Evolutionary conservation across 805 yeast species (phyloP).

Genomic region (Metschnikowia kofuensis): DNA sequence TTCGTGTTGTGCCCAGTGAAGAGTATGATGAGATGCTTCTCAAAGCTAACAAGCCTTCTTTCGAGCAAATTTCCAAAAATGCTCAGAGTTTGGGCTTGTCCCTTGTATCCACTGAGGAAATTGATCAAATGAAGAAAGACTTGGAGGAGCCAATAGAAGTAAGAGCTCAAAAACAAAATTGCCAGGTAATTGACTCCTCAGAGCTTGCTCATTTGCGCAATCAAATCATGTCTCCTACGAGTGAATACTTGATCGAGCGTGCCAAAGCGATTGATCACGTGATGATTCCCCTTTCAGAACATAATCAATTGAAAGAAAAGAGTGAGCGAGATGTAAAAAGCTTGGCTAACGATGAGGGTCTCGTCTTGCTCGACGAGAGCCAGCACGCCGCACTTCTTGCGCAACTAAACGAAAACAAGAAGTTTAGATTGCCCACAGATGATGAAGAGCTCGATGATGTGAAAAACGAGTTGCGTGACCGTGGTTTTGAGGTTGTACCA

Average conservation of each 20-base stretch:
- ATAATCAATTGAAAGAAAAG: slow-evolving; percentile 3
- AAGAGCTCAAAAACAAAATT: slow-evolving; percentile 8
- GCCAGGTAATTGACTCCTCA: slow-evolving; percentile 1
- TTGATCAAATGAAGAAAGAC: slow-evolving; percentile 12
- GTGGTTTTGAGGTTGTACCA: slow-evolving; percentile 10
- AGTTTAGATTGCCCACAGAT: neutral
- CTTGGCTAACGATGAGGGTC: slow-evolving; percentile 4
- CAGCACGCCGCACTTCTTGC: slow-evolving; percentile 4
- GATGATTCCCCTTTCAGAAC: slow-evolving; percentile 5
- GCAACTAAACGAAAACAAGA: slow-evolving; percentile 2
- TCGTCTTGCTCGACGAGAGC: slow-evolving; percentile 1
- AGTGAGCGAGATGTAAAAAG: neutral
- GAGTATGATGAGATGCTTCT: slow-evolving; percentile 24
- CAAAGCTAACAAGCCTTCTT: slow-evolving; percentile 22
- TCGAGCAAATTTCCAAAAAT: slow-evolving; percentile 23
- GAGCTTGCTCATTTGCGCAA: slow-evolving; percentile 7
- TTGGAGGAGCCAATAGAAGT: slow-evolving; percentile 6
- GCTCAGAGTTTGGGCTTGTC: slow-evolving; percentile 30
- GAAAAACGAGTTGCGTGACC: slow-evolving; percentile 3
- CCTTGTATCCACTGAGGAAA: slow-evolving; percentile 27
- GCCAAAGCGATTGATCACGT: slow-evolving; percentile 2
- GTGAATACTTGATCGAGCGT: neutral
- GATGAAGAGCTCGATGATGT: slow-evolving; percentile 5
- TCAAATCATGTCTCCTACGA: slow-evolving; percentile 3
- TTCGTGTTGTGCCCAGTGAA: slow-evolving; percentile 8